Evolutionary conservation across 495 filamentous ascomycete species (phyloP).

Genomic region (Penicillium alfredii): DNA sequence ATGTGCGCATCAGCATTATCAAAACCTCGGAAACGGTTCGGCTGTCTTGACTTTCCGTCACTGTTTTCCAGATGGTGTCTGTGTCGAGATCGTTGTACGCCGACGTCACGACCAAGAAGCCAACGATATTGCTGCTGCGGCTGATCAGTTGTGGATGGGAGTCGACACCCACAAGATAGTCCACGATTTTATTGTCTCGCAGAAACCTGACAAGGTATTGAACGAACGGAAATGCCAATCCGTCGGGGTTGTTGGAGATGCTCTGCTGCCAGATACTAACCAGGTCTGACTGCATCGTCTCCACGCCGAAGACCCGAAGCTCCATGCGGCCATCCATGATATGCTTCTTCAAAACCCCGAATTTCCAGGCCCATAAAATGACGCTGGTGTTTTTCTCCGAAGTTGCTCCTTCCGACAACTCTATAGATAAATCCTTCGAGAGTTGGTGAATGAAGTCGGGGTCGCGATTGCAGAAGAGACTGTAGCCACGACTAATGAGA

Average conservation of each 20-base stretch:
- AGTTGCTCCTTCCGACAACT: slow-evolving; percentile 32
- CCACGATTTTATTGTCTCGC: slow-evolving; percentile 58
- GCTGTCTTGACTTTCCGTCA: slow-evolving; percentile 77
- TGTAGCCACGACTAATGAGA: slow-evolving; percentile 21
- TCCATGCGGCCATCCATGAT: slow-evolving; percentile 86
- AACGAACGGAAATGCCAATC: slow-evolving; percentile 46
- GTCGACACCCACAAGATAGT: slow-evolving; percentile 84
- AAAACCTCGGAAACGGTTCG: slow-evolving; percentile 75
- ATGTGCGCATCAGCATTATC: slow-evolving; percentile 63
- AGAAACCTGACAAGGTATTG: slow-evolving; percentile 63
- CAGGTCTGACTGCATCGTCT: slow-evolving; percentile 65
- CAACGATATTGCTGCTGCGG: slow-evolving; percentile 75
- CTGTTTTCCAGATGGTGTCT: slow-evolving; percentile 78
- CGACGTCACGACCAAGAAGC: slow-evolving; percentile 77
- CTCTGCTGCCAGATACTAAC: slow-evolving; percentile 54
- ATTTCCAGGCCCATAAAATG: slow-evolving; percentile 61
- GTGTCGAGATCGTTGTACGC: slow-evolving; percentile 67
- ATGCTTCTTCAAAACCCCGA: slow-evolving; percentile 60
- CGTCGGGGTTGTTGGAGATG: slow-evolving; percentile 34
- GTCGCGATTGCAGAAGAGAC: slow-evolving; percentile 17
- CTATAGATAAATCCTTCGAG: slow-evolving; percentile 30
- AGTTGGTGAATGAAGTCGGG: slow-evolving; percentile 24
- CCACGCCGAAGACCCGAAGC: slow-evolving; percentile 67
- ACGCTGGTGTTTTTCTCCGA: slow-evolving; percentile 32
- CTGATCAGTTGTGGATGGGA: slow-evolving; percentile 87